A percentile compares a stretch with the other conserved stretches of the same genome.
Evolutionary conservation across 1,284 basidiomycete species (phyloP).

Genomic region (Testicularia cyperi): DNA sequence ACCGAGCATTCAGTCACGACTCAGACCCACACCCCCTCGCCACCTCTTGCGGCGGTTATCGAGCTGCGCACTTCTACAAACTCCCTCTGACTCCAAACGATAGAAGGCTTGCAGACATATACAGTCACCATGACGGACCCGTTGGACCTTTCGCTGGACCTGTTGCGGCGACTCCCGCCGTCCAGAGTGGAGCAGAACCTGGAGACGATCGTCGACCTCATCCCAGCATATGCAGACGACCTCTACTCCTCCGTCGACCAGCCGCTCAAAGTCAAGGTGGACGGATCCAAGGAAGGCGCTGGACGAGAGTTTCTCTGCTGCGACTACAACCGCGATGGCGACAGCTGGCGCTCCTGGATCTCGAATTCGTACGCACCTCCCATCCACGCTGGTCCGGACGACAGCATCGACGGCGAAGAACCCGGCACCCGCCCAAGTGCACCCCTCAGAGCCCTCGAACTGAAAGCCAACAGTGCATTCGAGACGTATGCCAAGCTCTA

Average conservation of each 20-base stretch:
- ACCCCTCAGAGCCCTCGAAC: slow-evolving; percentile 85
- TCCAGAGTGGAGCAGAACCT: slow-evolving; percentile 88
- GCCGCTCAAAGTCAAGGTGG: slow-evolving; percentile 79
- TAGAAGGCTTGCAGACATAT: too few species aligned
- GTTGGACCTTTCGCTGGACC: slow-evolving; percentile 69
- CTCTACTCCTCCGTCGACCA: slow-evolving; percentile 92
- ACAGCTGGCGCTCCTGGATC: slow-evolving; percentile 94
- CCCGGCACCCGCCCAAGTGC: slow-evolving; percentile 74
- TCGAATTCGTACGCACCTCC: slow-evolving; percentile 89
- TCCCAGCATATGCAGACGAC: slow-evolving; percentile 92
- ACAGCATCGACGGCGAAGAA: slow-evolving; percentile 18
- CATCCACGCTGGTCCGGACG: slow-evolving; percentile 60
- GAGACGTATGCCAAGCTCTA: slow-evolving; percentile 98
- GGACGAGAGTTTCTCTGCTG: slow-evolving; percentile 90
- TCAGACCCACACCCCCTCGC: too few species aligned
- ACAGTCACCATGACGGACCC: slow-evolving; percentile 38
- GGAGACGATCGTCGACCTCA: slow-evolving; percentile 69
- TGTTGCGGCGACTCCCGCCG: slow-evolving; percentile 91
- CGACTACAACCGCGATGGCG: slow-evolving; percentile 96
- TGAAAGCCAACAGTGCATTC: slow-evolving; percentile 91
- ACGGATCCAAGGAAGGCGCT: slow-evolving; percentile 66
- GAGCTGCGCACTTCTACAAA: too few species aligned
- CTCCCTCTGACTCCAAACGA: too few species aligned
- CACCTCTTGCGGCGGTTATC: too few species aligned
- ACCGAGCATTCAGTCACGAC: too few species aligned